Conservation (phyloP, 805 yeast genomes). For the Pichia exigua region DNA sequence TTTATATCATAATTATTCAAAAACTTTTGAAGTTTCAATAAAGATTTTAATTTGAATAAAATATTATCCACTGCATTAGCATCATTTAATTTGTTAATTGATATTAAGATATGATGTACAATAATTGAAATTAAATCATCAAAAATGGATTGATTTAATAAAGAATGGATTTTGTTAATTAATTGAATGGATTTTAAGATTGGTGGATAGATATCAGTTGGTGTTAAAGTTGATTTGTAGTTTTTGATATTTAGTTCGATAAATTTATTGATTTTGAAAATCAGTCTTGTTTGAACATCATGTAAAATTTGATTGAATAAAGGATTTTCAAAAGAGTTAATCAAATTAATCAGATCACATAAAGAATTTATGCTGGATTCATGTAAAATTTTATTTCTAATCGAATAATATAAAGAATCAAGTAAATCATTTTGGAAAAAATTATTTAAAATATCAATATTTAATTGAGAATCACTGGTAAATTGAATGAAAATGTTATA, state of each 20-base stretch:
- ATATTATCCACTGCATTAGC: constrained; percentile 49
- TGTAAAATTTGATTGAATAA: constrained; percentile 64
- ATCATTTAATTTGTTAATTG: constrained; percentile 42
- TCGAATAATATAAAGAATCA: constrained; percentile 69
- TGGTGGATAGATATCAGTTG: constrained; percentile 49
- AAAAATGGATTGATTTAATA: constrained; percentile 69
- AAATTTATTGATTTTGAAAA: constrained; percentile 68
- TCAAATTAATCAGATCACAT: constrained; percentile 66
- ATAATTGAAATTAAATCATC: constrained; percentile 85
- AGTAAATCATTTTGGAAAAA: constrained; percentile 54
- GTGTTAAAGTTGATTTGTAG: constrained; percentile 44
- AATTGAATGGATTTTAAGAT: constrained; percentile 59
- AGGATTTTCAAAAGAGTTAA: constrained; percentile 58
- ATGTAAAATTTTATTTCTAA: constrained; percentile 59
- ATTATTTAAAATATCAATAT: constrained; percentile 30
- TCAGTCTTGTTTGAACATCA: constrained; percentile 73
- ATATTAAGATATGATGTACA: constrained; percentile 65
- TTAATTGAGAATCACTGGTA: not conserved
- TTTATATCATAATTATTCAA: constrained; percentile 74
- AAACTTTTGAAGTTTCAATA: constrained; percentile 62
- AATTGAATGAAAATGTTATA: constrained; percentile 37
- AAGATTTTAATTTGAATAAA: constrained; percentile 62
- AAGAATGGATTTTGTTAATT: constrained; percentile 69
- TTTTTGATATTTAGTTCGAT: constrained; percentile 61
- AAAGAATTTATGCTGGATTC: constrained; percentile 61